These are phyloP conservation scores for Tetragonia tetragonoides DNA, from an alignment of 148 eudicot genomes.

Conservation along the genomic window DNA sequence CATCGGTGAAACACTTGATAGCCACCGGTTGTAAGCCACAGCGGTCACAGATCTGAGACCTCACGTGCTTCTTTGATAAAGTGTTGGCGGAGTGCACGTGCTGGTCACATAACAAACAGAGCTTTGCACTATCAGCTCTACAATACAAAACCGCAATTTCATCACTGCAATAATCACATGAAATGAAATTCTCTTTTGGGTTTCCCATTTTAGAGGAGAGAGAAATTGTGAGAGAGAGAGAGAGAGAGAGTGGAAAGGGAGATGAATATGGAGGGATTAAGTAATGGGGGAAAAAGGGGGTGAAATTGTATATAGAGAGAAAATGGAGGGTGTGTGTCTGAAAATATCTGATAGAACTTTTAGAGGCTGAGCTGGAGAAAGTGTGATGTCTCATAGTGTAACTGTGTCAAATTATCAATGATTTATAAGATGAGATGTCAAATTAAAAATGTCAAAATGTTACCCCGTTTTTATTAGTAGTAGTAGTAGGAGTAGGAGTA, in stretches of 20 bases:
- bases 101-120: constrained; percentile 73
- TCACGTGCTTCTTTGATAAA: constrained; percentile 65
- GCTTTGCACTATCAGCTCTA: constrained; percentile 77
- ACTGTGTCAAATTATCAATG: no score
- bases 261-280: not conserved
- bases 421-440: no score
- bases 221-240: not conserved
- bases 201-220: constrained; percentile 4
- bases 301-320: no score
- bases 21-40: constrained; percentile 53
- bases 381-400: not conserved
- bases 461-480: no score
- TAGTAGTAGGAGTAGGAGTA: no score
- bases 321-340: not conserved
- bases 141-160: constrained; percentile 62
- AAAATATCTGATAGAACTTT: not conserved
- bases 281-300: no score
- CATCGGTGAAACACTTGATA: constrained; percentile 44
- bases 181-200: not conserved
- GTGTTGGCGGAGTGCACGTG: constrained; percentile 92
- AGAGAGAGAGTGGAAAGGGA: not conserved
- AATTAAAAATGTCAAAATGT: no score
- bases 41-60: constrained; percentile 70
- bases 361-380: not conserved
- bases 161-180: constrained; percentile 69